A percentile compares a stretch with the other conserved stretches of the same genome.
Conservation (phyloP, 2,329 filamentous ascomycete genomes). For the Cordyceps pruinosa region DNA sequence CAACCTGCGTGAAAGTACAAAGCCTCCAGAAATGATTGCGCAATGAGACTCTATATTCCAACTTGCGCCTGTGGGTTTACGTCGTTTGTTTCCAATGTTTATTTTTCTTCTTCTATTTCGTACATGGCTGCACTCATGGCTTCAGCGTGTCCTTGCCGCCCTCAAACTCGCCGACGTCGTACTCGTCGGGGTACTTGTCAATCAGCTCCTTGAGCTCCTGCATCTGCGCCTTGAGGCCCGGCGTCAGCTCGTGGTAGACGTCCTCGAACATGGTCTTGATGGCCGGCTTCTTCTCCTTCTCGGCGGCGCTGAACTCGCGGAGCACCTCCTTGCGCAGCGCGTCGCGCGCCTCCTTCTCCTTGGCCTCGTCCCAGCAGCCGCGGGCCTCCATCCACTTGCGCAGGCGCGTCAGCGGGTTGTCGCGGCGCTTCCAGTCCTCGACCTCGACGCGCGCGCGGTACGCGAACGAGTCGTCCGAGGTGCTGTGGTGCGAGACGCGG, state of each 20-base stretch:
- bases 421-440: slow-evolving; percentile 86
- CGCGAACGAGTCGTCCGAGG: slow-evolving; percentile 92
- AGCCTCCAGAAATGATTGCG: neutral
- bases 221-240: slow-evolving; percentile 68
- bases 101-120: neutral
- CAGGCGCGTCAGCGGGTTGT: slow-evolving; percentile 79
- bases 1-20: too few relatives aligned
- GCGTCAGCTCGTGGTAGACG: slow-evolving; percentile 81
- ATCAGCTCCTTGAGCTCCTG: slow-evolving; percentile 66
- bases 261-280: slow-evolving; percentile 73
- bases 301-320: slow-evolving; percentile 75
- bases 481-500: slow-evolving; percentile 95
- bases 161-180: slow-evolving; percentile 72
- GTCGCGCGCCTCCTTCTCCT: slow-evolving; percentile 67
- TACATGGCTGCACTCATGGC: slow-evolving; percentile 17
- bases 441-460: slow-evolving; percentile 92
- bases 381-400: slow-evolving; percentile 86
- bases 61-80: slow-evolving; percentile 1
- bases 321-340: slow-evolving; percentile 67
- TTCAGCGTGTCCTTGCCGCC: slow-evolving; percentile 61
- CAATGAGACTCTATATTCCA: neutral
- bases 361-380: slow-evolving; percentile 75
- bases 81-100: neutral
- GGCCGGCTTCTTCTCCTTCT: slow-evolving; percentile 72
- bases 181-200: slow-evolving; percentile 84